Evolutionary conservation across 306 rosid species (phyloP).

Genomic region (Gastrolobium villosum): DNA sequence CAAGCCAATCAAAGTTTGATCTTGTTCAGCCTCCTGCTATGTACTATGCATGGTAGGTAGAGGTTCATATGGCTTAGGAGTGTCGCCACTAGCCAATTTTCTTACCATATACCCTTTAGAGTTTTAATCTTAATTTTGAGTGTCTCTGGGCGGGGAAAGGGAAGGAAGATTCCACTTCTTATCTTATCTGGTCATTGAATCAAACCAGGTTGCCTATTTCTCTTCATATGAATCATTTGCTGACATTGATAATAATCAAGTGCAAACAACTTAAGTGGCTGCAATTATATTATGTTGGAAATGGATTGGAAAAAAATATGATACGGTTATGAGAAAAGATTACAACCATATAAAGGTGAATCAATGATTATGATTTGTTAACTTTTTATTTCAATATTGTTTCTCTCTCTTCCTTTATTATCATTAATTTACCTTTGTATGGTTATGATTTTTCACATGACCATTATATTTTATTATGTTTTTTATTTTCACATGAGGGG

Average conservation of each 20-base stretch:
- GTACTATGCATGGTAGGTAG: neutral
- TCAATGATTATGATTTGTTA: too few relatives aligned
- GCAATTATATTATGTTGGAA: neutral
- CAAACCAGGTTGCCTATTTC: neutral
- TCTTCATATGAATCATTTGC: neutral
- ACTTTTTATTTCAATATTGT: too few relatives aligned
- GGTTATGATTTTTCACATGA: neutral
- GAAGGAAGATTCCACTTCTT: neutral
- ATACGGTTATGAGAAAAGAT: too few relatives aligned
- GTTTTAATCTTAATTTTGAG: neutral
- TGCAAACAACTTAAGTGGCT: neutral
- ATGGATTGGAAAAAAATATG: too few relatives aligned
- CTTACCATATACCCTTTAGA: neutral
- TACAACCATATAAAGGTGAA: too few relatives aligned
- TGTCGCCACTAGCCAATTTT: neutral
- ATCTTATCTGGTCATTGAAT: conserved; percentile 3
- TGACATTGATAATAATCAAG: neutral
- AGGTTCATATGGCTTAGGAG: neutral
- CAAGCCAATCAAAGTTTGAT: neutral
- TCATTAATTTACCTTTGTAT: neutral
- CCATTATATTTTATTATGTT: too few relatives aligned
- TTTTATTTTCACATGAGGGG: too few relatives aligned
- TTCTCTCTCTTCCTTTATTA: too few relatives aligned
- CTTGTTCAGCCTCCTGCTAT: conserved; percentile 19
- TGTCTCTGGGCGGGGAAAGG: neutral